Base-by-base conservation (phyloP, 2,329 filamentous ascomycete genomes). In the Epichloe sibirici region DNA sequence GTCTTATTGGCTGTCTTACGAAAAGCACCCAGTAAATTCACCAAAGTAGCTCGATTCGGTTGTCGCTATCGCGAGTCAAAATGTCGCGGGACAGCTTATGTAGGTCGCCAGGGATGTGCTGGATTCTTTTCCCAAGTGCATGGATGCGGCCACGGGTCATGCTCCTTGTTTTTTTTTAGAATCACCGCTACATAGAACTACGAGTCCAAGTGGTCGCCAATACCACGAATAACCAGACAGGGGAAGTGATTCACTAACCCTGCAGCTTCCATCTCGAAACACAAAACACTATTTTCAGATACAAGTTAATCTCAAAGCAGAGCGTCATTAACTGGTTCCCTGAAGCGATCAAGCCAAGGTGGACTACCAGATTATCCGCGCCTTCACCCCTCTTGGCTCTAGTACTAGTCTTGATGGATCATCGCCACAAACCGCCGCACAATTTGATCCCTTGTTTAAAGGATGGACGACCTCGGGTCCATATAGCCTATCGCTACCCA, bases 81-180 rank as follows among this genome's bases (percentile, higher is more conserved):
- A 82, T 76, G 15, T 76, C 63, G 3, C 64, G 66, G 54, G 84
- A 82, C 0, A 83, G 57, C 0, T 74, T 64, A 38, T 67, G 59
- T 0, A 83, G 62, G 0, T 65, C 65, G 1, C 12, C 51, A 0
- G 74, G 74, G 0, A 75, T 62, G 1, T 68, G 59, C 0, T 49
- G 25, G 0, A 77, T 64, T 5, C 56, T 58, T 9, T 60, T 57
- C 3, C 28, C 58, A 0, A 72, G n/a, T 3, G 52, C 46, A 28
- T 57, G 42, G 0, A 65, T 55, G 17, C 17, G 17, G 17, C 17
- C 17, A 21, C 17, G 17, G 17, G 17, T 21, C 17, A 21, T 21
- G 17, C 17, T 21, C 17, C 17, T 21, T 21, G 17, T 21, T 21
- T 17, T 21, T 17, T 17, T 21, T 21, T 21, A 21, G 17, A 21